Evolutionary conservation across 306 rosid genomes (phyloP).

Genomic region (Gillenia trifoliata): DNA sequence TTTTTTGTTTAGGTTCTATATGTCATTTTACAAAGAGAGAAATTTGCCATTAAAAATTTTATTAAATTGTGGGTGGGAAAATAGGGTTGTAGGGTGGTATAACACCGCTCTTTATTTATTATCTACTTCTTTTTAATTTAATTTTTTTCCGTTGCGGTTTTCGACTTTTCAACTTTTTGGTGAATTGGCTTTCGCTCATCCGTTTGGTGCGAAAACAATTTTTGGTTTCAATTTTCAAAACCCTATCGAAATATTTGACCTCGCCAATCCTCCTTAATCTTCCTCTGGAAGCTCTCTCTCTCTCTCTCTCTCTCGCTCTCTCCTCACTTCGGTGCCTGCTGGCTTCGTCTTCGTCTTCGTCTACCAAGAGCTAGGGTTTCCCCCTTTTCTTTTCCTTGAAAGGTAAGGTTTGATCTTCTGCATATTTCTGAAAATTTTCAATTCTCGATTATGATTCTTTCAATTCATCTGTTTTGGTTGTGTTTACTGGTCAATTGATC

Average conservation of each 20-base stretch:
- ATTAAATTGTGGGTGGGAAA: no score
- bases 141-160: not conserved
- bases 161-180: not conserved
- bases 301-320: not conserved
- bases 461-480: not conserved
- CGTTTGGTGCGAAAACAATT: not conserved
- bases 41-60: no score
- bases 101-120: no score
- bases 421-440: not conserved
- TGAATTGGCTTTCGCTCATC: not conserved
- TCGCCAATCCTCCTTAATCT: not conserved
- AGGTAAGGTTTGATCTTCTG: conserved; percentile 11
- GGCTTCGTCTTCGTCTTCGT: not conserved
- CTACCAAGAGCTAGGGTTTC: not conserved
- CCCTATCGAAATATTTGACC: not conserved
- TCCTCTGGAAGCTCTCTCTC: not conserved
- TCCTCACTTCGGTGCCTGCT: not conserved
- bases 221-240: not conserved
- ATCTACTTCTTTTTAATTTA: not conserved
- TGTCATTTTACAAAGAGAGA: no score
- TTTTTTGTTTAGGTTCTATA: no score
- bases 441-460: not conserved
- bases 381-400: not conserved
- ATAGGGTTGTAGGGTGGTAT: no score
- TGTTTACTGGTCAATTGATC: not conserved